Evolutionary conservation across 2,329 filamentous ascomycete genomes (phyloP), one percentile per base, ranked within the genome.

Genomic region (Ophiostoma australiae): DNA sequence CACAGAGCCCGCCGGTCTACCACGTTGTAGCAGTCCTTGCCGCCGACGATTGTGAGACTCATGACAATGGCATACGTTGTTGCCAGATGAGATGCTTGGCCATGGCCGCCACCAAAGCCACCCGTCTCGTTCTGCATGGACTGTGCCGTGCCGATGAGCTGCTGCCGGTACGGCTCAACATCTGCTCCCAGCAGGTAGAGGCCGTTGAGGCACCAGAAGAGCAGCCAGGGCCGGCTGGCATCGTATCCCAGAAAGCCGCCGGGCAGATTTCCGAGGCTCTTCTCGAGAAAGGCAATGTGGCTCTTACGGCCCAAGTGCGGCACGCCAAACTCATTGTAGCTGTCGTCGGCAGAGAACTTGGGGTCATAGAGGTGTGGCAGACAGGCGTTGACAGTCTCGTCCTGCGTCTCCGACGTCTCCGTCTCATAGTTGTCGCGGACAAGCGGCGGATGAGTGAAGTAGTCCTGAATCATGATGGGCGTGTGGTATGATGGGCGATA

Each of bases 91-190:
- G 92, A 93, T 75, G 87, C 85, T 78, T 98, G 95, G 37, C 94
- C 93, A 79, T 93, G 91, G n/a, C 95, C 94, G 74, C 94, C 95
- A 69, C 93, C 95, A 79, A 97, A 97, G 2, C 95, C 95, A 69
- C 95, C 95, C 20, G 84, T 84, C 31, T 84, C 79, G 79, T 97
- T 96, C 81, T 98, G 95, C 80, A 94, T 89, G 65, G 92, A 88
- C 67, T 84, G 85, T 69, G 95, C 89, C 7, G 94, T 97, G 72
- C 89, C 86, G 69, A 91, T 82, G 72, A 94, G 87, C 80, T 86
- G 84, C 74, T 90, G 82, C 71, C 90, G 87, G 79, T 92, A 94
- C 55, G 87, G 80, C 41, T 80, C 80, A 67, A 87, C 83, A 78
- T 97, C 92, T 77, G 93, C 88, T 67, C 92, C 93, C 68, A 99